Percentiles rank a stretch among this genome's conserved stretches.
phyloP scores from a whole-genome alignment of 768 basidiomycete genomes.

The Holtermannia corniformis region DNA sequence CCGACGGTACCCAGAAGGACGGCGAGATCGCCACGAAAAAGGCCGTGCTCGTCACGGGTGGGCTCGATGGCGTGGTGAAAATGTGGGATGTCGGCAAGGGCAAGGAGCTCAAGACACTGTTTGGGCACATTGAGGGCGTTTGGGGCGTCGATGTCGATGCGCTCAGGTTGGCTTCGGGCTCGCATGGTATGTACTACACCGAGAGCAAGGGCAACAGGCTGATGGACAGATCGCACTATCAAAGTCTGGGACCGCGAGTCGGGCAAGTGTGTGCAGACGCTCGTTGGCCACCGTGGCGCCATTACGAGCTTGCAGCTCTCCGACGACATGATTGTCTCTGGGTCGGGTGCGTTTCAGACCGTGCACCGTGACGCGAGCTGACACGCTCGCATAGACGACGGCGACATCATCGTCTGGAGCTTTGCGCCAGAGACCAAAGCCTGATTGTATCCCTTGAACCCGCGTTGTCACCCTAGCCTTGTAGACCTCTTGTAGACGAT shows the following conservation, averaged over 20 bases:
- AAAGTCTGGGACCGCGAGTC: conserved; percentile 93
- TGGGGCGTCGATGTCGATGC: conserved; percentile 93
- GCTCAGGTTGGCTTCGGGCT: conserved; percentile 79
- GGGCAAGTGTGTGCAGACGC: conserved; percentile 72
- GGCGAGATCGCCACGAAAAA: conserved; percentile 17
- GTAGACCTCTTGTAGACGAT: no score
- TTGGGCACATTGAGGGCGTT: conserved; percentile 97
- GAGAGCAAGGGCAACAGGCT: background rate
- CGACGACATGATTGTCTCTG: conserved; percentile 94
- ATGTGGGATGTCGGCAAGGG: conserved; percentile 90
- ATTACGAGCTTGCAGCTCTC: conserved; percentile 82
- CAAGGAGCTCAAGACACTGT: conserved; percentile 66
- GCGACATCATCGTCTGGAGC: conserved; percentile 74
- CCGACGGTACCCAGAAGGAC: background rate
- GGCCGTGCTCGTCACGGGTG: conserved; percentile 69
- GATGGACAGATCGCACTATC: conserved; percentile 20
- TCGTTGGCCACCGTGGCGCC: conserved; percentile 88
- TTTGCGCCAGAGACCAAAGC: conserved; percentile 36
- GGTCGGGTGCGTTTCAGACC: conserved; percentile 47
- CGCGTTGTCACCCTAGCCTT: background rate
- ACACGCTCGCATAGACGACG: conserved; percentile 53
- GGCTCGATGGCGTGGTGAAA: conserved; percentile 90
- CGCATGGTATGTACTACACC: conserved; percentile 57
- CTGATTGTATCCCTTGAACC: background rate
- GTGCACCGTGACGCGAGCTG: background rate